Evolutionary conservation across 768 basidiomycete genomes (phyloP).

Genomic region (Pleurotus tuber-regium): DNA sequence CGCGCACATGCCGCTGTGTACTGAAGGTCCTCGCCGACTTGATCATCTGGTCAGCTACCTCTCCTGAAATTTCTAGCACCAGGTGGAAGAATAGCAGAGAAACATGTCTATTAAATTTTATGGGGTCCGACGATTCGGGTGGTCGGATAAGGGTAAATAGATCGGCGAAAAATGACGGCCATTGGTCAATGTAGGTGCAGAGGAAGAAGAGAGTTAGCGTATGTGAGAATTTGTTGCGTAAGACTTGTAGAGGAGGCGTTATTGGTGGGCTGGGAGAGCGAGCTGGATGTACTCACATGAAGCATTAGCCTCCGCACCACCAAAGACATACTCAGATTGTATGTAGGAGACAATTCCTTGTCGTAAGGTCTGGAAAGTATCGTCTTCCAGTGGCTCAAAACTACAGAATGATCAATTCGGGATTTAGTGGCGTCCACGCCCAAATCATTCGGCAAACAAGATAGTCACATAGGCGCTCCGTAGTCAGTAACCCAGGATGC

Average conservation of each 20-base stretch:
- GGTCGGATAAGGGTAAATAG: conserved; percentile 72
- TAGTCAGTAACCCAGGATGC: no score
- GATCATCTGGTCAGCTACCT: conserved; percentile 94
- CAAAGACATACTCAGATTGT: conserved; percentile 84
- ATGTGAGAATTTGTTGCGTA: conserved; percentile 95
- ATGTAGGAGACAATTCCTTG: conserved; percentile 81
- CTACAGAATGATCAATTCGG: conserved; percentile 34
- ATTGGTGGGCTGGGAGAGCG: conserved; percentile 10
- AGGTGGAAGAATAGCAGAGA: conserved; percentile 89
- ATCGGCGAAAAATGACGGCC: conserved; percentile 83
- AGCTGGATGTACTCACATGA: conserved; percentile 57
- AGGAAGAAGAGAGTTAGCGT: conserved; percentile 88
- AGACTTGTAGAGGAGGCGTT: conserved; percentile 43
- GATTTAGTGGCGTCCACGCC: no score
- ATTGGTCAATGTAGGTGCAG: conserved; percentile 80
- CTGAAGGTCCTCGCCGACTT: conserved; percentile 81
- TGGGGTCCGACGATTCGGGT: conserved; percentile 50
- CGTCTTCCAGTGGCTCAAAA: conserved; percentile 66
- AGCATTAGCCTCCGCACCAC: conserved; percentile 77
- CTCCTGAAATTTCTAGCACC: conserved; percentile 91
- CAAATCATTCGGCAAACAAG: background rate
- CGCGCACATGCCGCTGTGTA: conserved; percentile 70
- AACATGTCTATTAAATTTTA: conserved; percentile 74
- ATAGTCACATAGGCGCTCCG: no score
- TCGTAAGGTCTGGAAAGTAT: conserved; percentile 68